Percentiles rank a stretch among this genome's conserved stretches.
Conservation (phyloP, 2,329 filamentous ascomycete species). For the Hymenotorrendiella dingleyae region DNA sequence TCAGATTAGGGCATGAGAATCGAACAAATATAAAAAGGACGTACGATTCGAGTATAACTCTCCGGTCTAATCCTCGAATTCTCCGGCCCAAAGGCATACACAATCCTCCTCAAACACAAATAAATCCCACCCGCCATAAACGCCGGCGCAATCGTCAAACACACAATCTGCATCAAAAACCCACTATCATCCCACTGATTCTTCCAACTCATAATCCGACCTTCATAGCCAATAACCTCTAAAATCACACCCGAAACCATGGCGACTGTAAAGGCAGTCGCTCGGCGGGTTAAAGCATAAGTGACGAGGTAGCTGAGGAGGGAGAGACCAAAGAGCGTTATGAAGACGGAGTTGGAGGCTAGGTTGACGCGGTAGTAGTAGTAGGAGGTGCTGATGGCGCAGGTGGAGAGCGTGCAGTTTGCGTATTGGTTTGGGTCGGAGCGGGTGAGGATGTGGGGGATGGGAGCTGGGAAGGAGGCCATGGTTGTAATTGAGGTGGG, state of each 20-base stretch:
- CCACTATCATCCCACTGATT: constrained; percentile 45
- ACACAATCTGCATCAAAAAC: constrained; percentile 53
- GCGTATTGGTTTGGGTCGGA: constrained; percentile 1
- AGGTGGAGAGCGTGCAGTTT: constrained; percentile 33
- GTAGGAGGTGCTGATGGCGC: constrained; percentile 33
- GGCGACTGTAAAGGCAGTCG: constrained; percentile 45
- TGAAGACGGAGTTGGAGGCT: constrained; percentile 46
- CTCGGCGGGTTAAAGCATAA: constrained; percentile 40
- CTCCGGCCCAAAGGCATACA: constrained; percentile 41
- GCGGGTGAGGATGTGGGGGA: constrained; percentile 7
- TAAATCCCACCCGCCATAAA: constrained; percentile 61
- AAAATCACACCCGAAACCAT: constrained; percentile 47
- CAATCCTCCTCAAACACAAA: constrained; percentile 49
- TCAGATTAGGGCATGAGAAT: too few relatives aligned
- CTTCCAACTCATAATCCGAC: constrained; percentile 47
- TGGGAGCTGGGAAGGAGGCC: constrained; percentile 7
- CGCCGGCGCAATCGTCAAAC: constrained; percentile 58
- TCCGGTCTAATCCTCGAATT: constrained; percentile 43
- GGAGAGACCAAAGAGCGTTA: constrained; percentile 44
- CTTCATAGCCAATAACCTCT: constrained; percentile 55
- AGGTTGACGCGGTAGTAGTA: constrained; percentile 51
- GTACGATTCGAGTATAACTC: constrained; percentile 44
- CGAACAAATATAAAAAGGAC: constrained; percentile 23
- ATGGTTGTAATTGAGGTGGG: constrained; percentile 7
- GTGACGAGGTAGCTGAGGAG: constrained; percentile 35